Percentiles rank a stretch among this genome's conserved stretches.
Conservation (phyloP, 2,329 filamentous ascomycete genomes). For the Sclerotinia nivalis region DNA sequence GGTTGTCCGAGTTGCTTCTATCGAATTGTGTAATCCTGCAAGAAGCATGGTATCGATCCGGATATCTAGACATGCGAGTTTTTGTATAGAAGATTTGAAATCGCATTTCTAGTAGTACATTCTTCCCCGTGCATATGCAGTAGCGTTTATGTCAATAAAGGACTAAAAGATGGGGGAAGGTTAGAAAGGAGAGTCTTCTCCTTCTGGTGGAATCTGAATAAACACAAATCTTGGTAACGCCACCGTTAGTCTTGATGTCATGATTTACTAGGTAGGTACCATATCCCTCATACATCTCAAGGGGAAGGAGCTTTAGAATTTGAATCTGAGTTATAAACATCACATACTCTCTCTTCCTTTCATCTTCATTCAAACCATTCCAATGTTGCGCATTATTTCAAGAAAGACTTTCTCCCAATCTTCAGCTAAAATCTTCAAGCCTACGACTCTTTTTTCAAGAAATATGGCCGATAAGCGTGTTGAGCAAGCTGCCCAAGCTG, state of each 20-base stretch:
- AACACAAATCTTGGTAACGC: neutral
- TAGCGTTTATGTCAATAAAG: neutral
- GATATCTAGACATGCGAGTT: neutral
- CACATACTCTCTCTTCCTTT: neutral
- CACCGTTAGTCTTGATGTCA: conserved; percentile 4
- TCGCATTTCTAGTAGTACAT: neutral
- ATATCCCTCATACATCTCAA: neutral
- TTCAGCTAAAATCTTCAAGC: neutral
- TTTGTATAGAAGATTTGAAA: neutral
- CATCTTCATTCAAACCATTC: neutral
- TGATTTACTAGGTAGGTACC: neutral
- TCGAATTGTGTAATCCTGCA: no score
- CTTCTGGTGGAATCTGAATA: neutral
- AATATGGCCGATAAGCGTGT: conserved; percentile 9
- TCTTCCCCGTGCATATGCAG: no score
- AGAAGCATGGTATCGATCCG: neutral
- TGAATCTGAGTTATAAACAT: neutral
- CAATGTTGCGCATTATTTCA: conserved; percentile 6
- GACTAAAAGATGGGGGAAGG: neutral
- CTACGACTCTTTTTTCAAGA: neutral
- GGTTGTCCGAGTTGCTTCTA: no score
- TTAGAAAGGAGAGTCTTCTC: neutral
- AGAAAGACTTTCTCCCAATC: conserved; percentile 3
- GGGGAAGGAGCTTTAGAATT: neutral
- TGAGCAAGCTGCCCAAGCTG: neutral